A percentile compares a stretch with the other conserved stretches of the same genome.
Evolutionary conservation across 768 basidiomycete genomes (phyloP).

Genomic region (Leccinum olivaceopallidum): DNA sequence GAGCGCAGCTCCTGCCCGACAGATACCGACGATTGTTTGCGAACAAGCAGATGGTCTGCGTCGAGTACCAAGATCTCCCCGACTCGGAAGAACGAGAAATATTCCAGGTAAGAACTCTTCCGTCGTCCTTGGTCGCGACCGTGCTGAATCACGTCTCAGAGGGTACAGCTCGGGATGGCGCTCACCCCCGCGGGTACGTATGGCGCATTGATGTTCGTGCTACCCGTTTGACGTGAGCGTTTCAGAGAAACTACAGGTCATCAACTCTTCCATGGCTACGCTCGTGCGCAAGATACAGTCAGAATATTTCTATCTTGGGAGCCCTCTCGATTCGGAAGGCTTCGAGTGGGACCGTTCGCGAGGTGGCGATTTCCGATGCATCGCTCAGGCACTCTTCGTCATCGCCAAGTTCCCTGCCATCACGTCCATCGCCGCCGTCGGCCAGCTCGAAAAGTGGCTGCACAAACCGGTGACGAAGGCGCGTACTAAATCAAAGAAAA

Average conservation of each 20-base stretch:
- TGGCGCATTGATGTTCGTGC: not conserved
- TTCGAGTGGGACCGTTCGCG: constrained; percentile 53
- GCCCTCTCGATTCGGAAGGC: constrained; percentile 33
- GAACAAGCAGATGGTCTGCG: constrained; percentile 77
- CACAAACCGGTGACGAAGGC: constrained; percentile 20
- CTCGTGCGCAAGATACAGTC: constrained; percentile 61
- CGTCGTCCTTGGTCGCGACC: not conserved
- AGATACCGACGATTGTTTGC: constrained; percentile 59
- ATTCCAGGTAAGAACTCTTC: constrained; percentile 57
- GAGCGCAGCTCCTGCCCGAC: constrained; percentile 47
- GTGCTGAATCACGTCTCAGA: constrained; percentile 37
- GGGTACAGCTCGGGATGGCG: constrained; percentile 79
- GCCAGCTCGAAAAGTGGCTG: constrained; percentile 55
- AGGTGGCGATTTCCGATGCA: constrained; percentile 58
- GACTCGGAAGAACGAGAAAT: constrained; percentile 65
- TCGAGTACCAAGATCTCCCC: constrained; percentile 67
- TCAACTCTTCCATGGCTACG: constrained; percentile 52
- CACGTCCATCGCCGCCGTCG: constrained; percentile 32
- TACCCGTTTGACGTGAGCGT: not conserved
- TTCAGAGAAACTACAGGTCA: constrained; percentile 68
- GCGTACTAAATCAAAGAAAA: constrained; percentile 23
- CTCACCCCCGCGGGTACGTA: constrained; percentile 63
- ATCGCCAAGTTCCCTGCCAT: constrained; percentile 46
- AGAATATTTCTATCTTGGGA: constrained; percentile 43
- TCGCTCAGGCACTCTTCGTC: constrained; percentile 53